phyloP scores from a whole-genome alignment of 768 basidiomycete genomes.

The Boletus eberwhitei region DNA sequence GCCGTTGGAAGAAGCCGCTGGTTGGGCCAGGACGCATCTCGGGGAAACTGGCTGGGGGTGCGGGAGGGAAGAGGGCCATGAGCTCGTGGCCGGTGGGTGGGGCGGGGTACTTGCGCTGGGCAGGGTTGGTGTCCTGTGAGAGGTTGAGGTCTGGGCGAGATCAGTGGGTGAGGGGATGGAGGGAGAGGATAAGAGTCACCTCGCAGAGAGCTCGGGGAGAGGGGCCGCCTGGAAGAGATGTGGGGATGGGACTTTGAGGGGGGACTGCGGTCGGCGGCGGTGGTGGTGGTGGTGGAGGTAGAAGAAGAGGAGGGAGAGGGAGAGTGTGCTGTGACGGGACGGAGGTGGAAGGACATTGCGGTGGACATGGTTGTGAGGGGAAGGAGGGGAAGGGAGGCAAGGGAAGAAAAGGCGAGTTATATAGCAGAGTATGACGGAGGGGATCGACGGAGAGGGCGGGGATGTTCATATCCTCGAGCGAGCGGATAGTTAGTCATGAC shows the following conservation, averaged over 20 bases:
- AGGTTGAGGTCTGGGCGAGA: conserved; percentile 58
- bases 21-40: conserved; percentile 64
- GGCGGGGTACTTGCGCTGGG: conserved; percentile 61
- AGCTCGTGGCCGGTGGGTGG: conserved; percentile 80
- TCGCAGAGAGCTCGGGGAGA: conserved; percentile 62
- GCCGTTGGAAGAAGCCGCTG: conserved; percentile 66
- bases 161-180: conserved; percentile 11
- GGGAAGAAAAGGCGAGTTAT: conserved; percentile 18
- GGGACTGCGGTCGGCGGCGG: conserved; percentile 44
- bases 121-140: conserved; percentile 46
- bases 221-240: conserved; percentile 55
- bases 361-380: conserved; percentile 37
- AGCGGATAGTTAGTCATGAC: conserved; percentile 16
- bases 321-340: conserved; percentile 48
- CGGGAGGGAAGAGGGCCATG: conserved; percentile 80
- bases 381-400: too few species aligned
- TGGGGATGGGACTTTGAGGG: conserved; percentile 24
- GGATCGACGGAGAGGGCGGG: conserved; percentile 26
- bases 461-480: conserved; percentile 9
- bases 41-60: conserved; percentile 54
- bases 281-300: conserved; percentile 46
- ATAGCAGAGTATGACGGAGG: conserved; percentile 30
- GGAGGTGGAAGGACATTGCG: conserved; percentile 48
- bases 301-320: conserved; percentile 56
- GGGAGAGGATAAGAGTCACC: conserved; percentile 34